phyloP scores from a whole-genome alignment of 768 basidiomycete species.

The Suillus brevipes region DNA sequence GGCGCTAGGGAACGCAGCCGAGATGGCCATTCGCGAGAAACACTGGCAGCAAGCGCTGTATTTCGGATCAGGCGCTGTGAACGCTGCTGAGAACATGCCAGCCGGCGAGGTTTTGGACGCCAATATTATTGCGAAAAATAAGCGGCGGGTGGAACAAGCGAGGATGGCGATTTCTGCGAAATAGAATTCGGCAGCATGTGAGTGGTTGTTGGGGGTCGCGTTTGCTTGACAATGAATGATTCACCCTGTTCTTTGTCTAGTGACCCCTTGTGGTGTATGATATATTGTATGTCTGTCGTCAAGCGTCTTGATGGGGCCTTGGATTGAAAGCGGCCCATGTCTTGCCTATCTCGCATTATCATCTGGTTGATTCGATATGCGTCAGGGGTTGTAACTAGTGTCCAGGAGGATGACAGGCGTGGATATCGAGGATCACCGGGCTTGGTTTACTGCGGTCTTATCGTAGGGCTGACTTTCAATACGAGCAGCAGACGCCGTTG shows the following conservation, averaged over 20 bases:
- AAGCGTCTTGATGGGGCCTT: not conserved
- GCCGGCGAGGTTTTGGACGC: constrained; percentile 16
- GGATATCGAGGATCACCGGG: not conserved
- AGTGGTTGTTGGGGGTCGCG: not conserved
- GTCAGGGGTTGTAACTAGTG: not conserved
- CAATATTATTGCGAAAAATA: constrained; percentile 23
- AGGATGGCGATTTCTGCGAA: not conserved
- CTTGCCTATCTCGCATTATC: not conserved
- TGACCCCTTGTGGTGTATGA: not conserved
- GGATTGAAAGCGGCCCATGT: too few relatives aligned
- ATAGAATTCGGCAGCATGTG: not conserved
- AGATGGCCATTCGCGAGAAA: constrained; percentile 32
- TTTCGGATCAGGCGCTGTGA: constrained; percentile 27
- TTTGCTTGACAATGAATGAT: not conserved
- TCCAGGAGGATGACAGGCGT: not conserved
- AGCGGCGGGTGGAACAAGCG: constrained; percentile 24
- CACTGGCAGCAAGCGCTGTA: constrained; percentile 25
- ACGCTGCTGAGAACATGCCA: constrained; percentile 20
- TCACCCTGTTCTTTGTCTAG: not conserved
- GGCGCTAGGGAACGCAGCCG: constrained; percentile 36
- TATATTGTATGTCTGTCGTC: not conserved
- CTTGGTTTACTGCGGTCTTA: not conserved
- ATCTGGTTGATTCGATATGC: not conserved
- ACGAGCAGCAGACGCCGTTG: too few relatives aligned
- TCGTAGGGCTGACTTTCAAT: not conserved